Base-by-base conservation (phyloP, 805 yeast genomes). In the Candida nemodendra region DNA sequence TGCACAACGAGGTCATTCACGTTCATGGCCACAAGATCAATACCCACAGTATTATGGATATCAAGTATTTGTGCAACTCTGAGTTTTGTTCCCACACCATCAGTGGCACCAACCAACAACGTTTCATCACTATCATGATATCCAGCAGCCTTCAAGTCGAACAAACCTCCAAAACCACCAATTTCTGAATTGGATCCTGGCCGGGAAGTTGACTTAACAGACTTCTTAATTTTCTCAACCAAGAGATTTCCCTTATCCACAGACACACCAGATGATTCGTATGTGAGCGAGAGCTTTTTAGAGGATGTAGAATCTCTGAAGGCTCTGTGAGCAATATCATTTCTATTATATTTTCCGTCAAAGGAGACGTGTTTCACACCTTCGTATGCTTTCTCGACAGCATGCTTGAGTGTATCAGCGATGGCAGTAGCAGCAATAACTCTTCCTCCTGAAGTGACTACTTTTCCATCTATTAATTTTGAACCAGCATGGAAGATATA, bases 161-260 rank as follows among this genome's bases (percentile, higher is more conserved):
- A 95, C 30, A 91, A 68, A 50, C 99, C 99, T 50, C 99, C 99
- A 58, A 93, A 93, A 2, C 99, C 99, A 59, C 99, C 99, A 53
- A 93, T 93, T 52, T 89, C 96, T 12, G 97, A 86, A 57, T 93
- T 96, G 24, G 99, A 93, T 56, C 99, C 99, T 23, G 95, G 74
- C 66, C 99, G 82, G 27, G 84, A 81, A 8, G 99, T 93, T 5
- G 96, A 83, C 62, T 84, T 87, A 35, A 93, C 99, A 65, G 81
- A 78, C 34, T 81, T 78, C 66, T 93, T 93, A 66, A 93, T 93
- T 53, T 82, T 80, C 61, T 90, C 90, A 30, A 93, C 98, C 39
- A 93, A 76, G 51, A 74, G 59, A 66, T 93, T 93, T 51, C 99
- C 99, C 44, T 85, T 83, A 60, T 93, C 99, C 31, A 93, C 97